Evolutionary conservation across 176 grass and related monocot genomes (phyloP), one percentile per base, ranked within the genome.

Genomic region (Rhynchospora pubera): DNA sequence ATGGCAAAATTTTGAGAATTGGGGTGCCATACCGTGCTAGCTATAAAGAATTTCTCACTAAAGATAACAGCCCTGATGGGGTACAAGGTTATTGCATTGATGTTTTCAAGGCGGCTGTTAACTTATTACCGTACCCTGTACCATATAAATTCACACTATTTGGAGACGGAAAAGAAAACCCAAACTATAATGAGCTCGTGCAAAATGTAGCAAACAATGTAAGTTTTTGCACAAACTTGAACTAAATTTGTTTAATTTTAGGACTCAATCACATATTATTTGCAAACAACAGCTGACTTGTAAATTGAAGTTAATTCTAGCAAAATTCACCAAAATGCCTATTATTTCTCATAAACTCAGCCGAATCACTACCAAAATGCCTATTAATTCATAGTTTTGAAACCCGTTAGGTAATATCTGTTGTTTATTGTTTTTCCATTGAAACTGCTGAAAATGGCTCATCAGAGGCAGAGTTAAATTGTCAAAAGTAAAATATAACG

Each of bases 81-180:
- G 90, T 87, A 5, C 87, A 89, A 50, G 95, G 95, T 24, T 97
- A 94, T 85, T 94, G 95, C 87, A 67, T 97, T n/a, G 94, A 97
- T 86, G 92, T 97, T 7, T 97, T 97, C 77, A 88, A 92, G 43
- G 92, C 91, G 8, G 95, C 95, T 0, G 78, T 91, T 30, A 86
- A 64, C 42, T 86, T 91, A 71, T 81, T 97, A 15, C 87, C 92
- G 1, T 97, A 97, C 83, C 88, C 92, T 14, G 92, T 97, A 65
- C 88, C 90, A 2, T 62, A 46, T 45, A 28, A 85, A 8, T 97
- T 94, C 84, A 26, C 82, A 53, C 65, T 87, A 7, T 88, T 97
- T 65, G 95, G 95, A 62, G 85, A 94, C 80, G 95, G 95, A 44
- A 83, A 84, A 2, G 80, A 85, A 85, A 97, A 97, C 83, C 95